phyloP scores from a whole-genome alignment of 1,284 basidiomycete species.

The Papiliotrema nemorosa region DNA sequence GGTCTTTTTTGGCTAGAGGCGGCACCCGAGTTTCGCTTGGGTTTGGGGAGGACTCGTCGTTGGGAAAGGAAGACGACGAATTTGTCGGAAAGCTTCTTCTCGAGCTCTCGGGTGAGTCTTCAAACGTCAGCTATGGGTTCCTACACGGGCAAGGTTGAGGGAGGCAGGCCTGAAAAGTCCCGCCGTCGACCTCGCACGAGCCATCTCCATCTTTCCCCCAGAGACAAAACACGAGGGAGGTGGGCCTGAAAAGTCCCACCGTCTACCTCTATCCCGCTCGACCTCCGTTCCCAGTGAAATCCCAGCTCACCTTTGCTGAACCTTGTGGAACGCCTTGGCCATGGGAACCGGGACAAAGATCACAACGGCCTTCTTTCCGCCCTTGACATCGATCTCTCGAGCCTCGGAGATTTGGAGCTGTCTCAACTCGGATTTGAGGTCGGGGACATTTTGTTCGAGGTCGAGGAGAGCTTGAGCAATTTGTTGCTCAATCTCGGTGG shows the following conservation, averaged over 20 bases:
- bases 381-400: slow-evolving; percentile 97
- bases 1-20: slow-evolving; percentile 84
- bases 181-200: slow-evolving; percentile 43
- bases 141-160: slow-evolving; percentile 16
- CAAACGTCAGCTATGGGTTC: background rate
- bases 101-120: slow-evolving; percentile 96
- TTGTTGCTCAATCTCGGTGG: slow-evolving; percentile 86
- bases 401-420: slow-evolving; percentile 96
- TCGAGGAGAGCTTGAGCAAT: slow-evolving; percentile 97
- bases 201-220: background rate
- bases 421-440: slow-evolving; percentile 94
- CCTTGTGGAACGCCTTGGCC: slow-evolving; percentile 98
- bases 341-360: slow-evolving; percentile 97
- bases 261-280: slow-evolving; percentile 36
- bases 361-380: slow-evolving; percentile 98
- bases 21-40: slow-evolving; percentile 85
- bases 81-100: slow-evolving; percentile 97
- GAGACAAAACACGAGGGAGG: slow-evolving; percentile 32
- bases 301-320: slow-evolving; percentile 83
- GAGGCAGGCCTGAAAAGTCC: slow-evolving; percentile 49
- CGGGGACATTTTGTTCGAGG: slow-evolving; percentile 96
- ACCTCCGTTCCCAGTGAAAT: background rate
- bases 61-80: slow-evolving; percentile 99
- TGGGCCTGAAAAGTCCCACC: slow-evolving; percentile 50
- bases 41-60: slow-evolving; percentile 97